Evolutionary conservation across 352 stramenopile genomes (phyloP), one percentile per base, ranked within the genome.

Genomic region (Pythium dissimile): DNA sequence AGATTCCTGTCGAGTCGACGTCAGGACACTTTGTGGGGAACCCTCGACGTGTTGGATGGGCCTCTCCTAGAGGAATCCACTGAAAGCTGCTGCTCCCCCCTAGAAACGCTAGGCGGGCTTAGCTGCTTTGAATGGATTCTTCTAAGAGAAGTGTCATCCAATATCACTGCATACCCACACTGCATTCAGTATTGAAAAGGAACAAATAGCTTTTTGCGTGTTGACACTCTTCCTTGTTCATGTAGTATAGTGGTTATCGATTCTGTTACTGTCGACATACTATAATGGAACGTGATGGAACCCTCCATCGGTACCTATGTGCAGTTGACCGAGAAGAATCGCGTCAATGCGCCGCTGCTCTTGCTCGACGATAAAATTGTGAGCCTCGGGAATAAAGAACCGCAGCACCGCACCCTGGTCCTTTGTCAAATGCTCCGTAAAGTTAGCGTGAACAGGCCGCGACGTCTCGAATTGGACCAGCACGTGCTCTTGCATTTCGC

Each of bases 351-450:
- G 39, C 11, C 53, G 43, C 43, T 61, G 42, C 23, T 51, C 31
- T 13, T 61, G 53, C 23, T 61, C 53, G n/a, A 48, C 37, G 15
- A 44, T 47, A n/a, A 54, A 61, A 9, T 30, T 30, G 30, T 48
- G 32, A 21, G 44, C 30, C 16, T 39, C 18, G 1, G 18, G 42
- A 27, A 61, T 46, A 21, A 61, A 61, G 15, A 42, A 20, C 23
- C 28, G 43, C 15, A 61, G 24, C 15, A 53, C 44, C 5, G 32
- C 10, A 15, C 21, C 24, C 20, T 52, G 24, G 15, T 61, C 42
- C 2, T 26, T 41, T 15, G 34, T 41, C 4, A 1, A 51, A 28
- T 20, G 31, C 32, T n/a, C 31, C 16, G 2, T 12, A n/a, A n/a
- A n/a, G n/a, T n/a, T n/a, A n/a, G n/a, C 20, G n/a, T 35, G 18